Conservation (phyloP, 345 rosid species). For the Adansonia digitata region DNA sequence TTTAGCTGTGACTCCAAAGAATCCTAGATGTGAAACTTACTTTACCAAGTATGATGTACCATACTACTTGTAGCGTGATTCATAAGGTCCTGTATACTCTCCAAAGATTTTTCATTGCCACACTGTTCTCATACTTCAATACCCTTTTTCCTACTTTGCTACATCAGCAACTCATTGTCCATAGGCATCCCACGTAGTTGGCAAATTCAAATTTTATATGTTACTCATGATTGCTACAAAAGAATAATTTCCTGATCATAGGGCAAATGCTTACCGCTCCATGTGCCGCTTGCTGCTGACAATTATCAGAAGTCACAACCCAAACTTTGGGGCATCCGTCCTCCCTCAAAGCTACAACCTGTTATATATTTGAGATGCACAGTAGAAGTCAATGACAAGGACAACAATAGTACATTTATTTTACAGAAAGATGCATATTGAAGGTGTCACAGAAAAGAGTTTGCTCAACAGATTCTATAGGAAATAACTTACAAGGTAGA, state of each 20-base stretch:
- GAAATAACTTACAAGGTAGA: background rate
- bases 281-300: conserved; percentile 80
- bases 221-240: background rate
- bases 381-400: conserved; percentile 14
- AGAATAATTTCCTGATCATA: background rate
- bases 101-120: background rate
- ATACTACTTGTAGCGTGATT: background rate
- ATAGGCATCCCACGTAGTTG: background rate
- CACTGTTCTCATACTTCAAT: background rate
- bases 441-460: background rate
- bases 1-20: background rate
- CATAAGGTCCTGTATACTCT: background rate
- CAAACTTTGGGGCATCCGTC: conserved; percentile 94
- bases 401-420: background rate
- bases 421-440: background rate
- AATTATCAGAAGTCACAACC: conserved; percentile 88
- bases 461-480: background rate
- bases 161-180: background rate
- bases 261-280: conserved; percentile 66
- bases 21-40: background rate
- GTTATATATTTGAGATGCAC: conserved; percentile 15
- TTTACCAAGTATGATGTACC: background rate
- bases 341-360: conserved; percentile 81
- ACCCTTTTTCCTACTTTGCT: background rate
- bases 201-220: background rate